These are phyloP conservation scores for Platanthera guangdongensis DNA, from an alignment of 106 monocot species.

Conservation along the genomic window DNA sequence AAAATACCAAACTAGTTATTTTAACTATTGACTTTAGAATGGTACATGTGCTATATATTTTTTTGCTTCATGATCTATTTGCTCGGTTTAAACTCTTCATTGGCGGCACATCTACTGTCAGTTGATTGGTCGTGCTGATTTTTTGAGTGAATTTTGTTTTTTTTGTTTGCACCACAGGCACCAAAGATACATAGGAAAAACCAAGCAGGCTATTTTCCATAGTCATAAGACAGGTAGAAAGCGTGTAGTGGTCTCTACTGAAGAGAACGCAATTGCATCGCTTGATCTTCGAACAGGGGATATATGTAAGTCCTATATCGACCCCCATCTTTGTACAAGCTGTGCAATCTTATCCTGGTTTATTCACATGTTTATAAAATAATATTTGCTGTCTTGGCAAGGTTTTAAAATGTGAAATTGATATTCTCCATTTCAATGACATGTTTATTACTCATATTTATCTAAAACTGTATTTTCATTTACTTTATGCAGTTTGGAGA, in stretches of 20 bases:
- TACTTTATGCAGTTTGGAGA: conserved; percentile 75
- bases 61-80: not conserved
- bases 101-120: not conserved
- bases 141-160: not conserved
- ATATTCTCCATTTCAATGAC: not conserved
- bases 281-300: conserved; percentile 91
- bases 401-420: not conserved
- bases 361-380: not conserved
- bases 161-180: conserved; percentile 44
- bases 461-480: conserved; percentile 5
- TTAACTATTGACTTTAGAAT: not conserved
- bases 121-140: not conserved
- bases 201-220: conserved; percentile 91
- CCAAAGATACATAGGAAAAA: conserved; percentile 84
- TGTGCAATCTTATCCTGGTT: not conserved
- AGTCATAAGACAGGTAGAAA: conserved; percentile 89
- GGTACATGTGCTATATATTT: not conserved
- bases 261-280: conserved; percentile 90
- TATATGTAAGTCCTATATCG: conserved; percentile 54
- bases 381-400: not conserved
- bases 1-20: not conserved
- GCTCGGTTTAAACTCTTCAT: not conserved
- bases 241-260: conserved; percentile 81
- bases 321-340: not conserved
- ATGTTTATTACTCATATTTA: not conserved